Evolutionary conservation across 2,329 filamentous ascomycete species (phyloP), one percentile per base, ranked within the genome.

Genomic region (Calonectria multiphialidica): DNA sequence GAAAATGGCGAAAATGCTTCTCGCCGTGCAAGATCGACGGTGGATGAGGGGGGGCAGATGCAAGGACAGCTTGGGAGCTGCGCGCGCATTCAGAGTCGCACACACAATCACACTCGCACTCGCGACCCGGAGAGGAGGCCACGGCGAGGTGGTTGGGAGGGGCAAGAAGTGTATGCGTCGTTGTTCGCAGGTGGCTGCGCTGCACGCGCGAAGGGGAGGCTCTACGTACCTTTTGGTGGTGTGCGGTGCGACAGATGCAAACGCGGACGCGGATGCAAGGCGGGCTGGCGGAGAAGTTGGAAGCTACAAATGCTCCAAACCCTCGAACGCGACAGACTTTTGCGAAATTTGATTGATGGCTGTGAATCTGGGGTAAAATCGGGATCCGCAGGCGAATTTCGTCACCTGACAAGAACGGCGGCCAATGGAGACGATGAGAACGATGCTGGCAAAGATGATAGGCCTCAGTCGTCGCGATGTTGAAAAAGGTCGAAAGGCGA

Each of bases 351-450:
- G 75, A 77, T 77, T 79, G 78, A 80, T 66, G 67, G 74, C 63
- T 66, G 59, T 64, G 68, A 76, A 72, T 78, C 70, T 76, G 77
- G 76, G 72, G 78, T 78, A 78, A 76, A 78, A 73, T 74, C 74
- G 75, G 77, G 78, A 80, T 80, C 81, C 81, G 81, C 81, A 82
- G 81, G 72, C 75, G 78, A 72, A 73, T 74, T 66, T 74, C 77
- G 88, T 90, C 89, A 90, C 87, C 88, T 89, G 89, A 90, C 84
- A 76, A 77, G 70, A 72, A 71, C 72, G 71, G 80, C 75, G 82
- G 78, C 88, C 88, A 90, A 90, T 90, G 79, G 79, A 82, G 82
- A 82, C 66, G 77, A 75, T 81, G 82, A 87, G 76, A 79, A 73
- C 72, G 81, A 83, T 77, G 83, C 79, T 87, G 79, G 80, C 80